A percentile compares a stretch with the other conserved stretches of the same genome.
Conservation (phyloP, 345 rosid genomes). For the Populus euphratica region DNA sequence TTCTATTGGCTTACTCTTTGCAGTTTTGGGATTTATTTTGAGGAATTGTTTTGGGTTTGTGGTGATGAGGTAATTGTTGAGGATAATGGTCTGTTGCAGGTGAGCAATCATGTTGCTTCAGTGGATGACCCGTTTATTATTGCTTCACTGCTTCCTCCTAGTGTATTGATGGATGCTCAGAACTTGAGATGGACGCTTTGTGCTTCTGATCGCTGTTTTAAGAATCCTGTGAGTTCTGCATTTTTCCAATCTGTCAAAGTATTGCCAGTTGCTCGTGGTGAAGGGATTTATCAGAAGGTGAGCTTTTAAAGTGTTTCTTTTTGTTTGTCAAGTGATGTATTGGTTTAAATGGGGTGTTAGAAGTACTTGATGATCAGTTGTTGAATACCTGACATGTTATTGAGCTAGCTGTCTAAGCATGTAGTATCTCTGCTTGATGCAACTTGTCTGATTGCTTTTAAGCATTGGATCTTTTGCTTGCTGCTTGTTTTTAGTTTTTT, state of each 20-base stretch:
- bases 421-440: too few relatives aligned
- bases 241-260: conserved; percentile 88
- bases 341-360: background rate
- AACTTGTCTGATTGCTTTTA: background rate
- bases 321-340: background rate
- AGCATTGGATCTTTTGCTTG: background rate
- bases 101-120: conserved; percentile 96
- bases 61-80: background rate
- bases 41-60: background rate
- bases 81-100: conserved; percentile 41
- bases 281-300: conserved; percentile 96
- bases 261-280: conserved; percentile 88
- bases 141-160: conserved; percentile 84
- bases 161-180: conserved; percentile 73
- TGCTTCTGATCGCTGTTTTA: conserved; percentile 90
- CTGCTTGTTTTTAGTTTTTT: too few relatives aligned
- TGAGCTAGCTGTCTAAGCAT: too few relatives aligned
- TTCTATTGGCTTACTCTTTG: background rate
- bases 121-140: conserved; percentile 92
- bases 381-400: background rate
- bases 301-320: background rate
- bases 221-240: conserved; percentile 79
- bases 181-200: conserved; percentile 95
- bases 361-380: background rate
- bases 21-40: background rate